These are phyloP conservation scores for Biscogniauxia marginata DNA, from an alignment of 2,329 filamentous ascomycete genomes.

Conservation along the genomic window DNA sequence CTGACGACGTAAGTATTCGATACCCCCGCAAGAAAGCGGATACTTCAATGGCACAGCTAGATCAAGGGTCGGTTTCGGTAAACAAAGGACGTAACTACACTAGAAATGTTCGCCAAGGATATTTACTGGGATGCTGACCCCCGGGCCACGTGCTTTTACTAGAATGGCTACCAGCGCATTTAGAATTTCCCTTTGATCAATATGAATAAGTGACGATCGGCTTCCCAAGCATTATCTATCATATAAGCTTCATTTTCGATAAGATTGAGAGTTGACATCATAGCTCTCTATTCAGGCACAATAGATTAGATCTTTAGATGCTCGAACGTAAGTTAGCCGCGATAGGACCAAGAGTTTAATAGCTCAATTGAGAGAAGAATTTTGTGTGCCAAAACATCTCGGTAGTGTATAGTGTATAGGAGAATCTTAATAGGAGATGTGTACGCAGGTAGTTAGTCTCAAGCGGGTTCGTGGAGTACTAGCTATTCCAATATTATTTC, in stretches of 20 bases:
- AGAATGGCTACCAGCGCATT: not conserved
- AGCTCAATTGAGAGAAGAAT: not conserved
- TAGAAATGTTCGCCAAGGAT: not conserved
- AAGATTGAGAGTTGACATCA: not conserved
- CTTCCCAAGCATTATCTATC: not conserved
- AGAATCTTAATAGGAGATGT: not conserved
- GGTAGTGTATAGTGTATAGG: not conserved
- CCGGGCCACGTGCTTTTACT: not conserved
- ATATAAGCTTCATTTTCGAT: not conserved
- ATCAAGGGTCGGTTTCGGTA: not conserved
- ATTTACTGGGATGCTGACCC: not conserved
- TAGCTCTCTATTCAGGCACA: not conserved
- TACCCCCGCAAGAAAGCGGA: not conserved
- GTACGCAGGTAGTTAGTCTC: too few species aligned
- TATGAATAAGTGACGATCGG: slow-evolving; percentile 1
- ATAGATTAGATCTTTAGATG: not conserved
- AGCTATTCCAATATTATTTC: not conserved
- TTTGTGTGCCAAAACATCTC: not conserved
- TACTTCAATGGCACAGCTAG: not conserved
- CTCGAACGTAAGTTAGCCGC: not conserved
- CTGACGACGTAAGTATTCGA: not conserved
- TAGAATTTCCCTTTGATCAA: not conserved
- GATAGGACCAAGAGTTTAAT: not conserved
- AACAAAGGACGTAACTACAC: not conserved
- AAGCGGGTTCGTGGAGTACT: not conserved